phyloP scores from a whole-genome alignment of 768 basidiomycete genomes.

The Psilocybe subaeruginosa region DNA sequence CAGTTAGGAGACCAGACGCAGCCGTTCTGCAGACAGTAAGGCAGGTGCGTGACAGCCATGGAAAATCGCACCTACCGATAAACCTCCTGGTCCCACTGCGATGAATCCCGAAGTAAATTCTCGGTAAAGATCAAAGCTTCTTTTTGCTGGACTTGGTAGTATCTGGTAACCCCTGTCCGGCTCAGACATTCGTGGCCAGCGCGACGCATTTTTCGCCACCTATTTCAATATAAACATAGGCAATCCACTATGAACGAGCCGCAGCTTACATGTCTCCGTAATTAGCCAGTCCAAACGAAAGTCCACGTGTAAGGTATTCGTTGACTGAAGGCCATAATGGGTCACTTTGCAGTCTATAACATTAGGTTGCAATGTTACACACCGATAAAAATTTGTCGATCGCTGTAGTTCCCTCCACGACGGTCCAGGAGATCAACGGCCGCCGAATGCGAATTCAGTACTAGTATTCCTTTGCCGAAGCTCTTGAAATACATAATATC shows the following conservation, averaged over 20 bases:
- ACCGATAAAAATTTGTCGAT: slow-evolving; percentile 30
- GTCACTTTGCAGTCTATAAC: too few relatives aligned
- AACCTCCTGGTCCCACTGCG: slow-evolving; percentile 33
- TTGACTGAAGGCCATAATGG: neutral
- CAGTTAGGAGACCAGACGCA: slow-evolving; percentile 16
- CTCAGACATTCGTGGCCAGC: slow-evolving; percentile 36
- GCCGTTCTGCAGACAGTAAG: slow-evolving; percentile 7
- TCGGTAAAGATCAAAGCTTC: slow-evolving; percentile 34
- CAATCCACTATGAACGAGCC: neutral
- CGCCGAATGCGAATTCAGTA: too few relatives aligned
- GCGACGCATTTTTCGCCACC: slow-evolving; percentile 37
- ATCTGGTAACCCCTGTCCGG: slow-evolving; percentile 23
- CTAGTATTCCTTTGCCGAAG: too few relatives aligned
- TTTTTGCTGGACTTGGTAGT: slow-evolving; percentile 25
- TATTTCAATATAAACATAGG: slow-evolving; percentile 11
- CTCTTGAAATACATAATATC: too few relatives aligned
- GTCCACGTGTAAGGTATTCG: slow-evolving; percentile 33
- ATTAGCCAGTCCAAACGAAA: slow-evolving; percentile 25
- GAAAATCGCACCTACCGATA: slow-evolving; percentile 16
- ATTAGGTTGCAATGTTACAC: neutral
- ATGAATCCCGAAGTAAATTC: slow-evolving; percentile 27
- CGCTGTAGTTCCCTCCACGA: slow-evolving; percentile 23
- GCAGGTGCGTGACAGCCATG: too few relatives aligned
- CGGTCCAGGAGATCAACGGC: too few relatives aligned
- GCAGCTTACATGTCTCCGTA: slow-evolving; percentile 24